These are phyloP conservation scores for Excoecaria agallocha DNA, from an alignment of 345 rosid species.

Conservation along the genomic window DNA sequence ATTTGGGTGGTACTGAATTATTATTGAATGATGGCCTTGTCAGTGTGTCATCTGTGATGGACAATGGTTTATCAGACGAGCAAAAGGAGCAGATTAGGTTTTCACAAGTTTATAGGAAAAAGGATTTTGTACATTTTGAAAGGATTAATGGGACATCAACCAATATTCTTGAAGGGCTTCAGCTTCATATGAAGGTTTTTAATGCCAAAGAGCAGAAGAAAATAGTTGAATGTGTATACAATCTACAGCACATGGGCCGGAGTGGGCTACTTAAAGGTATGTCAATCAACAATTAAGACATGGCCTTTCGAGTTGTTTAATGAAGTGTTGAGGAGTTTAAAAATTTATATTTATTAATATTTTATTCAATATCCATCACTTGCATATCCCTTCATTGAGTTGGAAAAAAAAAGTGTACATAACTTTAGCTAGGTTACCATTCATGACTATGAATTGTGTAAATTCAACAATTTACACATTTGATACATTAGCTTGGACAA, in stretches of 20 bases:
- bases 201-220: conserved; percentile 56
- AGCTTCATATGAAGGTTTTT: conserved; percentile 53
- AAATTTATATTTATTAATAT: background rate
- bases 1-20: conserved; percentile 13
- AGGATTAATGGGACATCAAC: conserved; percentile 43
- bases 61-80: conserved; percentile 27
- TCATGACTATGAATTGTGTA: background rate
- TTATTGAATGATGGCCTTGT: conserved; percentile 25
- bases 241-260: conserved; percentile 47
- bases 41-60: background rate
- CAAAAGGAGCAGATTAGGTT: conserved; percentile 35
- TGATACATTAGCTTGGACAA: background rate
- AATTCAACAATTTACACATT: background rate
- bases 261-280: conserved; percentile 51
- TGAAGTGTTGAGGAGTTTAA: background rate
- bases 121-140: conserved; percentile 49
- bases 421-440: background rate
- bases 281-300: background rate
- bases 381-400: background rate
- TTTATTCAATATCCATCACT: background rate
- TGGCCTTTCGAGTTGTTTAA: background rate
- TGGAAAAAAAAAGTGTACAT: background rate
- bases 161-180: conserved; percentile 57
- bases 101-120: conserved; percentile 39
- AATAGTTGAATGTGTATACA: conserved; percentile 50